Evolutionary conservation across 495 filamentous ascomycete species (phyloP), one percentile per base, ranked within the genome.

Genomic region (Penicillium pulvis): DNA sequence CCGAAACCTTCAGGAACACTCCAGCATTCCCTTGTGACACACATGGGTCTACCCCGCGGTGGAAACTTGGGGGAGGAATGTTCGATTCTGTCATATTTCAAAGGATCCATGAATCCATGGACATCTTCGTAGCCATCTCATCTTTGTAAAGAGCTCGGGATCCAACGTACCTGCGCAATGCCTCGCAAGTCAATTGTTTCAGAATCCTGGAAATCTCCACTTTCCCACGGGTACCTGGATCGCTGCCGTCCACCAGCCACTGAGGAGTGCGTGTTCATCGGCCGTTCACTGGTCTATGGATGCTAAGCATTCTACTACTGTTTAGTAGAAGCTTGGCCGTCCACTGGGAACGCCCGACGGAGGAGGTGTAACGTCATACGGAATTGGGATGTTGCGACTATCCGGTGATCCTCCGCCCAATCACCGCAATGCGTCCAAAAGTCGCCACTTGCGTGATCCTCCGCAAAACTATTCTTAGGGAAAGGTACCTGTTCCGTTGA

Each of bases 221-320:
- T 16, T 7, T 12, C 12, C 26, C 16, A n/a, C 49, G 48, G 56
- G 63, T 57, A 56, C 57, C 63, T 64, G 55, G 43, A 28, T 16
- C 26, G 42, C 53, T 43, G 51, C 35, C 44, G 17, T 30, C 36
- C 26, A 62, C 55, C 62, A 68, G 67, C 67, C 67, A 65, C 67
- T 39, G 24, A 36, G 39, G 62, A 56, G 68, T 70, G 67, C 67
- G 65, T 61, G 67, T 58, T 62, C 43, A 33, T 12, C 11, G n/a
- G 31, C 6, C 16, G 10, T 17, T 55, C 58, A 70, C 66, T 68
- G 67, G 67, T 6, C 45, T 41, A 6, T 20, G n/a, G 2, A 59
- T 61, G 58, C 58, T 70, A 68, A 70, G 65, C 67, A 70, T 65
- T 70, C 65, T 60, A 31, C 62, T 54, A 58, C 17, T 5, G 5